Conservation (phyloP, 495 filamentous ascomycete species). For the Amorphotheca resinae region DNA sequence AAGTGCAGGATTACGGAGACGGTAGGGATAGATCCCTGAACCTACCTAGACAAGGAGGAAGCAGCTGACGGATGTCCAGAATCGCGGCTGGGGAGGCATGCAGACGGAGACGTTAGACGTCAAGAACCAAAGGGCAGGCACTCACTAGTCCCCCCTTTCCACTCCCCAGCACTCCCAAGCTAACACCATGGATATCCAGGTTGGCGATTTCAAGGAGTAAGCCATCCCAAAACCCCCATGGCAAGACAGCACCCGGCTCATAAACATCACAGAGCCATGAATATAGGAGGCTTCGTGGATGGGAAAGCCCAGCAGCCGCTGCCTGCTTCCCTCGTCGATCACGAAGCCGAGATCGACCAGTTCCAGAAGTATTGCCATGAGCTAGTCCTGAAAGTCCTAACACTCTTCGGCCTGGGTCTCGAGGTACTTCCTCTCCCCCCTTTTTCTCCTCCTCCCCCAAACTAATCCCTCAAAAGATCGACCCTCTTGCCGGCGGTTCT, state of each 20-base stretch:
- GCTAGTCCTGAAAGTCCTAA: constrained; percentile 59
- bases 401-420: constrained; percentile 64
- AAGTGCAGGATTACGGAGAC: constrained; percentile 58
- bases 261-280: too few relatives aligned
- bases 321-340: constrained; percentile 45
- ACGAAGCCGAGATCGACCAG: constrained; percentile 45
- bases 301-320: constrained; percentile 72
- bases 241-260: too few relatives aligned
- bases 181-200: too few relatives aligned
- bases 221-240: constrained; percentile 4
- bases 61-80: too few relatives aligned
- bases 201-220: constrained; percentile 90
- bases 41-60: too few relatives aligned
- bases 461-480: constrained; percentile 21
- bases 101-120: constrained; percentile 82
- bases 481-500: constrained; percentile 30
- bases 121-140: constrained; percentile 58
- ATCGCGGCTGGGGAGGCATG: constrained; percentile 73
- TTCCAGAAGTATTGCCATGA: constrained; percentile 61
- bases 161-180: too few relatives aligned
- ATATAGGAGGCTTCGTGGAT: constrained; percentile 67
- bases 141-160: background rate
- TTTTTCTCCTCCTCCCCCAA: background rate
- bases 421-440: constrained; percentile 18
- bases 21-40: too few relatives aligned